These are phyloP conservation scores for Panaeolus papilionaceus DNA, from an alignment of 768 basidiomycete genomes.

Conservation along the genomic window DNA sequence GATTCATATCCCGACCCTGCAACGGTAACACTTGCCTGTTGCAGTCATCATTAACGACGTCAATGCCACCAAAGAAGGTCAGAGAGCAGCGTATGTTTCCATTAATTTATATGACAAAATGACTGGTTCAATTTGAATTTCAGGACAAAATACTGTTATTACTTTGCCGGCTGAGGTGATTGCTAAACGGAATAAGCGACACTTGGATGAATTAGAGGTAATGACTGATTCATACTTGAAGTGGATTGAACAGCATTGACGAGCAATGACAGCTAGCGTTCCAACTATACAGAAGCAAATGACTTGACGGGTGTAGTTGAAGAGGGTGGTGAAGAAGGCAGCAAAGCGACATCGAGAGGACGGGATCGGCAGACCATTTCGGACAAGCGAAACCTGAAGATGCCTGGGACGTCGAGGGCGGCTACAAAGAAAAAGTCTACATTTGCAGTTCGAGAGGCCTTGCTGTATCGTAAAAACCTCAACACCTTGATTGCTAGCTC, in stretches of 20 bases:
- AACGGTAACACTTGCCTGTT: slow-evolving; percentile 9
- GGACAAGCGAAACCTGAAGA: slow-evolving; percentile 68
- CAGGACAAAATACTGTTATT: slow-evolving; percentile 31
- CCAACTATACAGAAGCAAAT: slow-evolving; percentile 75
- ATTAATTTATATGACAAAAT: slow-evolving; percentile 8
- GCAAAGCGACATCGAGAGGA: slow-evolving; percentile 59
- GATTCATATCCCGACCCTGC: slow-evolving; percentile 18
- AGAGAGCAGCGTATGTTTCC: slow-evolving; percentile 53
- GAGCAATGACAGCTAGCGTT: slow-evolving; percentile 52
- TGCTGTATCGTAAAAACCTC: slow-evolving; percentile 85
- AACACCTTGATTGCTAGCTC: slow-evolving; percentile 79
- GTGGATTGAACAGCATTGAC: slow-evolving; percentile 19
- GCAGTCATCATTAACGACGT: slow-evolving; percentile 20
- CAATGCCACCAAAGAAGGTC: slow-evolving; percentile 54
- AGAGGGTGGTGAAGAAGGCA: slow-evolving; percentile 54
- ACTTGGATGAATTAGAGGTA: slow-evolving; percentile 88
- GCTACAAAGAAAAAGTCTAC: slow-evolving; percentile 79
- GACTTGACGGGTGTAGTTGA: slow-evolving; percentile 44
- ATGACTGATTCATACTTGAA: slow-evolving; percentile 7
- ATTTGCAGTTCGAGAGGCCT: slow-evolving; percentile 79
- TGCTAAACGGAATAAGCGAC: slow-evolving; percentile 76
- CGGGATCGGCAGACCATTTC: slow-evolving; percentile 81
- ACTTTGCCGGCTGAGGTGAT: slow-evolving; percentile 62
- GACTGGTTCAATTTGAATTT: neutral
- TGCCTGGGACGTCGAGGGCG: slow-evolving; percentile 52